phyloP scores from a whole-genome alignment of 495 filamentous ascomycete genomes.

The Talaromyces nanjingensis region DNA sequence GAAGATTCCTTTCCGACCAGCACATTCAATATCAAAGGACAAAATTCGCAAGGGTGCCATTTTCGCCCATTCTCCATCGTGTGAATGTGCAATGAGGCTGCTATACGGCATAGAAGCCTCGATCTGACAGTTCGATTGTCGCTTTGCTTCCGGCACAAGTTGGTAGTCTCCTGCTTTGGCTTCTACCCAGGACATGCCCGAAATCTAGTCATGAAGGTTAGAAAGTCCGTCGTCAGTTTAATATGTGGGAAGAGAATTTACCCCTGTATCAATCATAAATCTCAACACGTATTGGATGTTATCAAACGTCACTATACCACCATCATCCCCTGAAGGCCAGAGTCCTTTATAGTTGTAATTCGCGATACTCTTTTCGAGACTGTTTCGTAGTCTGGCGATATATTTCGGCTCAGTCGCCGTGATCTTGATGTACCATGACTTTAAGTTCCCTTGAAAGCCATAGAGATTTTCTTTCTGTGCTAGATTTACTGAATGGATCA shows the following conservation, averaged over 20 bases:
- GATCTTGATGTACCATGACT: conserved; percentile 89
- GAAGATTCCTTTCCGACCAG: conserved; percentile 94
- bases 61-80: conserved; percentile 95
- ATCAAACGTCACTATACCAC: conserved; percentile 77
- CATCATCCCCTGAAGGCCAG: conserved; percentile 66
- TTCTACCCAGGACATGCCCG: conserved; percentile 97
- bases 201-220: conserved; percentile 38
- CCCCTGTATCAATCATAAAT: conserved; percentile 95
- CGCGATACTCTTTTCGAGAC: conserved; percentile 60
- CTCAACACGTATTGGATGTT: conserved; percentile 89
- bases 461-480: conserved; percentile 83
- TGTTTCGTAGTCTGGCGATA: conserved; percentile 62
- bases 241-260: conserved; percentile 22
- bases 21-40: conserved; percentile 98
- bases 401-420: conserved; percentile 80
- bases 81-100: conserved; percentile 78
- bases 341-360: conserved; percentile 78
- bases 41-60: conserved; percentile 92
- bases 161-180: conserved; percentile 67
- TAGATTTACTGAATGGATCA: conserved; percentile 67
- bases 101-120: conserved; percentile 77
- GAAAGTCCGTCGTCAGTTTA: neutral
- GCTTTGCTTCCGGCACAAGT: conserved; percentile 49
- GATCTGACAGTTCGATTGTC: conserved; percentile 89
- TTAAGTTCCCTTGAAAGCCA: conserved; percentile 84